Base-by-base conservation (phyloP, 148 eudicot species). In the Fagopyrum esculentum region DNA sequence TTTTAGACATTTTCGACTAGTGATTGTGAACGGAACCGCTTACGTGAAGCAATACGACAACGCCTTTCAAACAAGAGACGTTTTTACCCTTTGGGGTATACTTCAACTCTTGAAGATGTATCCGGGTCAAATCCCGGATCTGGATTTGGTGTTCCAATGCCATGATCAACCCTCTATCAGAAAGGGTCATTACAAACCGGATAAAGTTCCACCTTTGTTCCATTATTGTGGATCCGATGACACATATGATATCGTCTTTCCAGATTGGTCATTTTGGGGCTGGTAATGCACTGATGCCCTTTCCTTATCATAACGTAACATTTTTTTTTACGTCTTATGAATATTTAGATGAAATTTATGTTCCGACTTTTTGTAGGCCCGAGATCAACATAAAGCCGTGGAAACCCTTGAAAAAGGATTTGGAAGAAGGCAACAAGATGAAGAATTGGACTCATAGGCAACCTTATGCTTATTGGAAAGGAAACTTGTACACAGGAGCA, bases 181-280 rank as follows among this genome's bases (percentile, higher is more conserved):
- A 4, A 84, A 86, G 76, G 61, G 49, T 71, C 74, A 76, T 8
- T 86, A 88, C 47, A 45, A 76, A 6, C 8, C 2, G 6, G 55
- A 71, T 40, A 71, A 17, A 30, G 78, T 76, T 17, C 87, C 91
- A 52, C 88, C 89, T 30, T 44, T 90, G 83, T 90, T 90, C 45
- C 87, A 85, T 73, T 90, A 83, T 78, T 90, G 89, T 61, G 87
- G 89, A 0, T 87, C 85, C 50, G 81, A 82, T 69, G 40, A 72
- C 48, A 86, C 88, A 45, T 80, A 84, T 73, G 94, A 90, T 45
- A 87, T 89, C 12, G 86, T 81, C 51, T 89, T 89, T 70, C 93
- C 93, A 4, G 93, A 89, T 15, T 89, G 93, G 93, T 89, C 93
- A 3, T 89, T 84, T 48, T 89, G 94, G 94, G 89, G 94, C 35